Conservation (phyloP, 352 stramenopile species). For the Globisporangium perplexum region DNA sequence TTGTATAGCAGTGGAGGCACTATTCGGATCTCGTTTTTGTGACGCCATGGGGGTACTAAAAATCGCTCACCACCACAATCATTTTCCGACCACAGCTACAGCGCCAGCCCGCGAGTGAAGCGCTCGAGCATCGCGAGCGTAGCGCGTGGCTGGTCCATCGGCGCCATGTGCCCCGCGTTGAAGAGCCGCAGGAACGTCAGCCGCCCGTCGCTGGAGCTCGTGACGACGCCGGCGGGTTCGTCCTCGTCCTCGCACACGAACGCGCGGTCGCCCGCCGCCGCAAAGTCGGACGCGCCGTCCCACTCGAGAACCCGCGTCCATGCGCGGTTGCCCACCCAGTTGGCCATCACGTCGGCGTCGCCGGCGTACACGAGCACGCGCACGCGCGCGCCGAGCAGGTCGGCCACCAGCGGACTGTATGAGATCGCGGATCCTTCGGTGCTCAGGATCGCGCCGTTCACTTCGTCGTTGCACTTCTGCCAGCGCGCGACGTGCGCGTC, state of each 20-base stretch:
- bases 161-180: conserved; percentile 34
- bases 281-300: conserved; percentile 7
- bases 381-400: conserved; percentile 53
- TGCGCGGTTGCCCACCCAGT: conserved; percentile 90
- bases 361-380: conserved; percentile 90
- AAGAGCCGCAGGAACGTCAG: conserved; percentile 32
- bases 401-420: conserved; percentile 65
- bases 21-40: not conserved
- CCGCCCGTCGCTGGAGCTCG: conserved; percentile 11
- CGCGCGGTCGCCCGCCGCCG: conserved; percentile 6
- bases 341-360: conserved; percentile 93
- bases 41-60: not conserved
- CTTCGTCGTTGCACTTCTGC: conserved; percentile 82
- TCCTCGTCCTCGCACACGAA: not conserved
- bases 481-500: conserved; percentile 30
- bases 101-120: conserved; percentile 12
- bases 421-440: conserved; percentile 32
- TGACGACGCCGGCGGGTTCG: conserved; percentile 10
- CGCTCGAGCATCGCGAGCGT: conserved; percentile 29
- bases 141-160: conserved; percentile 21
- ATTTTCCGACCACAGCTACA: not conserved
- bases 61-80: not conserved
- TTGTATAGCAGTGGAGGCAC: not conserved
- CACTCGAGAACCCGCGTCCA: conserved; percentile 55
- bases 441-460: conserved; percentile 18